Conservation (phyloP, 1,284 basidiomycete genomes). For the Cutaneotrichosporon spelunceum region DNA sequence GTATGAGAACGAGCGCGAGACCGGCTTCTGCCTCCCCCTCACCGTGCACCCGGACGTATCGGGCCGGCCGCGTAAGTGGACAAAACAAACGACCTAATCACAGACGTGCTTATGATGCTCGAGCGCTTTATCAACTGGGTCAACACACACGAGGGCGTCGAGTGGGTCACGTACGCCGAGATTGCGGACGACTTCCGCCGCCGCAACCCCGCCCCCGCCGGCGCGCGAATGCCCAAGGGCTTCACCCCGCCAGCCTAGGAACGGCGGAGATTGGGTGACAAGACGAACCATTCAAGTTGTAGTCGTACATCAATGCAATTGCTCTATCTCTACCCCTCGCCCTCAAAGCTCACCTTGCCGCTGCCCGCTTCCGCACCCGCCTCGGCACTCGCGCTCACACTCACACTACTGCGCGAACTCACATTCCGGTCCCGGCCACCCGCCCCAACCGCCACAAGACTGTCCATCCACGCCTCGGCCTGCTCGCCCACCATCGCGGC, state of each 20-base stretch:
- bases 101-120: slow-evolving; percentile 69
- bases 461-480: slow-evolving; percentile 10
- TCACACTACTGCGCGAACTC: neutral
- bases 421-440: neutral
- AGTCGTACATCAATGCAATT: neutral
- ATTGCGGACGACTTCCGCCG: slow-evolving; percentile 40
- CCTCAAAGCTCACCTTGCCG: slow-evolving; percentile 3
- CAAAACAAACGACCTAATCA: slow-evolving; percentile 1
- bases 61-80: slow-evolving; percentile 44
- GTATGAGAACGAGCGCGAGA: slow-evolving; percentile 50
- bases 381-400: too few species aligned
- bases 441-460: slow-evolving; percentile 1
- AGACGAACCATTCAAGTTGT: too few species aligned
- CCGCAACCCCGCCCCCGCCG: slow-evolving; percentile 29
- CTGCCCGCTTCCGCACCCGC: neutral
- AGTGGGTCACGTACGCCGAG: slow-evolving; percentile 65
- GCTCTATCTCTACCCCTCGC: neutral
- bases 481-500: neutral
- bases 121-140: slow-evolving; percentile 76
- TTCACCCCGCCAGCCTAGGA: slow-evolving; percentile 3
- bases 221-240: slow-evolving; percentile 36
- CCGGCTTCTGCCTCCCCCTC: slow-evolving; percentile 58
- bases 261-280: neutral
- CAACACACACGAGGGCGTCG: slow-evolving; percentile 66
- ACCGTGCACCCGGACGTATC: slow-evolving; percentile 58